These are phyloP conservation scores for Paraconiothyrium brasiliense DNA, from an alignment of 2,329 filamentous ascomycete species.

Conservation along the genomic window DNA sequence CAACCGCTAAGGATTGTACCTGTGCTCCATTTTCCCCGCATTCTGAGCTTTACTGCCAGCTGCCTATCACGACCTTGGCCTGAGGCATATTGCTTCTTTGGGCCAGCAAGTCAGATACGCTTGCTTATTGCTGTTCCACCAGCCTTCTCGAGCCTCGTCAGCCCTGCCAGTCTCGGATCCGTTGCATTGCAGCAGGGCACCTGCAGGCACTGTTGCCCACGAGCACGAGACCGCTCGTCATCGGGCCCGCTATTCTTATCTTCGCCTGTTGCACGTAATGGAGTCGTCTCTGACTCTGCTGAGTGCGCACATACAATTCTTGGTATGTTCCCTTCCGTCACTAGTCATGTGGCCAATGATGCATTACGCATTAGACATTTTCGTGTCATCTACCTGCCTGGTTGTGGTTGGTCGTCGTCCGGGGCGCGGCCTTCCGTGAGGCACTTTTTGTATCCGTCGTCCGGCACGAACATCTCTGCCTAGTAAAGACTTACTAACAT, in stretches of 20 bases:
- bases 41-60: conserved; percentile 17
- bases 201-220: conserved; percentile 40
- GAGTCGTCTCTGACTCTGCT: conserved; percentile 57
- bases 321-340: conserved; percentile 51
- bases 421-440: conserved; percentile 39
- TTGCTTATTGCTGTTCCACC: conserved; percentile 40
- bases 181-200: conserved; percentile 29
- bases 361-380: conserved; percentile 25
- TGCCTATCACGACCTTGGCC: conserved; percentile 30
- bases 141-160: conserved; percentile 32
- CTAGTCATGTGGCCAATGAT: conserved; percentile 33
- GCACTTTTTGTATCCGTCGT: conserved; percentile 44
- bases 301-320: conserved; percentile 59
- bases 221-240: conserved; percentile 40
- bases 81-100: conserved; percentile 38
- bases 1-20: conserved; percentile 47
- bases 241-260: conserved; percentile 46
- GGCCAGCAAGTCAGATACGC: conserved; percentile 32
- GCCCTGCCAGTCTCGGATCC: conserved; percentile 36
- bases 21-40: conserved; percentile 31
- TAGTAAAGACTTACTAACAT: conserved; percentile 39
- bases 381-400: conserved; percentile 31
- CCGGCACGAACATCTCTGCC: conserved; percentile 35
- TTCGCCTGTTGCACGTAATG: conserved; percentile 45
- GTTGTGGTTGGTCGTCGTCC: conserved; percentile 36